Evolutionary conservation across 441 rosid species (phyloP).

Genomic region (Corymbia citriodora): DNA sequence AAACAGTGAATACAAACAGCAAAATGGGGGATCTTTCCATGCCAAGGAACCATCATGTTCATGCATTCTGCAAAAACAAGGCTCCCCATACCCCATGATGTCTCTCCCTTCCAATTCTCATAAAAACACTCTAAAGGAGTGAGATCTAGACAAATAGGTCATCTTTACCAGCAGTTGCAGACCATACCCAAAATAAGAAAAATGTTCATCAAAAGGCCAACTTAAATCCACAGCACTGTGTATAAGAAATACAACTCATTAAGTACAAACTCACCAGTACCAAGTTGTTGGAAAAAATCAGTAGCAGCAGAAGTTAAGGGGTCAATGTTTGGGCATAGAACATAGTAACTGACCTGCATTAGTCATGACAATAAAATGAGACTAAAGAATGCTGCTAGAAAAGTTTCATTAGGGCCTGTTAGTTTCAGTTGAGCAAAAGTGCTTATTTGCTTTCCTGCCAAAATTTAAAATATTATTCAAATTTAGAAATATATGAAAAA

Average conservation of each 20-base stretch:
- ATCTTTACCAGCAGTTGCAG: background rate
- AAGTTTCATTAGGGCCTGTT: background rate
- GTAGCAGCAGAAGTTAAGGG: slow-evolving; percentile 91
- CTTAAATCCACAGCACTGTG: background rate
- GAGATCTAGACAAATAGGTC: background rate
- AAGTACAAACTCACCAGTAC: slow-evolving; percentile 64
- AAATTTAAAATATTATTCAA: background rate
- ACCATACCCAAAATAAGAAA: background rate
- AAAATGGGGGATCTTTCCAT: background rate
- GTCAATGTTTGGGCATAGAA: slow-evolving; percentile 96
- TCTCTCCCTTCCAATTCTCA: background rate
- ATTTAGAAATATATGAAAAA: background rate
- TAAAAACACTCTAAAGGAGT: background rate
- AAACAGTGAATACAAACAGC: background rate
- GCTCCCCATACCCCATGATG: background rate
- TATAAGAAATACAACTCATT: background rate
- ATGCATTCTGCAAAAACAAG: background rate
- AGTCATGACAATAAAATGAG: slow-evolving; percentile 18
- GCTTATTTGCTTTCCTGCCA: background rate
- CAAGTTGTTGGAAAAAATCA: slow-evolving; percentile 98
- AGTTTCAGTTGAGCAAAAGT: background rate
- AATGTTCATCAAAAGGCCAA: background rate
- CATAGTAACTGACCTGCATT: slow-evolving; percentile 78
- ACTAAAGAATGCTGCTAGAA: background rate
- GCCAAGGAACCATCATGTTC: background rate